Conservation (phyloP, 2,329 filamentous ascomycete species). For the Aspergillus amoenus region DNA sequence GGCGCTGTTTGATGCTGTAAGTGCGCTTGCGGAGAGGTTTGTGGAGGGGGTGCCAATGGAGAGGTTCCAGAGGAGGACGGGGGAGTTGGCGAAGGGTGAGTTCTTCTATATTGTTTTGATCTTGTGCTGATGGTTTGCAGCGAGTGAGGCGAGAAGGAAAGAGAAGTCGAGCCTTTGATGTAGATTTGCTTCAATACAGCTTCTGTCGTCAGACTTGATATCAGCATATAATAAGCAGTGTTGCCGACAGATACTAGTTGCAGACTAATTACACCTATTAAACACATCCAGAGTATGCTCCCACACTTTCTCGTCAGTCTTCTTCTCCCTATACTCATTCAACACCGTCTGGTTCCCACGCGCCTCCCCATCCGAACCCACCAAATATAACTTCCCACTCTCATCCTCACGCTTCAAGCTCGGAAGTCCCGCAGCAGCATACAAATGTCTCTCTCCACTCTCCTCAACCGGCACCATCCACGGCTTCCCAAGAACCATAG, state of each 20-base stretch:
- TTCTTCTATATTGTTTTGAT: neutral
- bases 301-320: neutral
- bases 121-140: neutral
- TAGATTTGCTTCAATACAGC: too few relatives aligned
- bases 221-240: too few relatives aligned
- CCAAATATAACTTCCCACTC: neutral
- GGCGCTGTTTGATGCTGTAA: conserved; percentile 48
- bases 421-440: neutral
- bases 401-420: too few relatives aligned
- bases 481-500: neutral
- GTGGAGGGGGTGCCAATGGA: conserved; percentile 48
- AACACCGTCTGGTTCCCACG: neutral
- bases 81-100: neutral
- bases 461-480: conserved; percentile 6
- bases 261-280: neutral
- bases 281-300: neutral
- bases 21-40: conserved; percentile 51
- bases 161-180: too few relatives aligned
- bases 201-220: too few relatives aligned
- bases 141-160: neutral
- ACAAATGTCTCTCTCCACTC: conserved; percentile 10
- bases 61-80: conserved; percentile 44
- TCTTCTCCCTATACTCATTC: neutral
- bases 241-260: too few relatives aligned
- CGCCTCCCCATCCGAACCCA: neutral